Conservation (phyloP, 768 basidiomycete genomes). For the Boletus huronensis region DNA sequence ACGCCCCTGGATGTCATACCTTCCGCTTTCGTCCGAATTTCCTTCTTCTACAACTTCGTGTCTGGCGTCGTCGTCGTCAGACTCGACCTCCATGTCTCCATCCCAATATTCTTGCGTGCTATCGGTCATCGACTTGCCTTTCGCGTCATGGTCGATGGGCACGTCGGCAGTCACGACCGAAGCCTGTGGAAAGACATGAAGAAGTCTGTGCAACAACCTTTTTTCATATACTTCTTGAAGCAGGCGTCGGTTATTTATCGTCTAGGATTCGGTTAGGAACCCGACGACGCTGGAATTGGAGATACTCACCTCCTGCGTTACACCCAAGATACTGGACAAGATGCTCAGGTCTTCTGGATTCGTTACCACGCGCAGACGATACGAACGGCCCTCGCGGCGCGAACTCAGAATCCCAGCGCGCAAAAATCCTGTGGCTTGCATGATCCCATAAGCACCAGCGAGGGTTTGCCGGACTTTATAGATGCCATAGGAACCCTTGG, state of each 20-base stretch:
- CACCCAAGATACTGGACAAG: constrained; percentile 71
- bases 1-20: constrained; percentile 51
- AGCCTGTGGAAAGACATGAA: constrained; percentile 39
- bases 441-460: constrained; percentile 73
- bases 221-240: constrained; percentile 67
- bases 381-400: constrained; percentile 47
- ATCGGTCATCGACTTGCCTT: constrained; percentile 12
- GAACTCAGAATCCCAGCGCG: constrained; percentile 61
- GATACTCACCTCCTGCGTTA: constrained; percentile 72
- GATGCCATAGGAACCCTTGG: constrained; percentile 82
- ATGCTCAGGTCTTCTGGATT: constrained; percentile 72
- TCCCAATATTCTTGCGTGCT: constrained; percentile 40
- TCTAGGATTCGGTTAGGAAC: constrained; percentile 38
- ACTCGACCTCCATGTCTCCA: constrained; percentile 33
- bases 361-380: constrained; percentile 41
- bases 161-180: constrained; percentile 21
- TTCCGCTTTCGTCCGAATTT: constrained; percentile 52
- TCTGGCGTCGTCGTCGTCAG: constrained; percentile 21
- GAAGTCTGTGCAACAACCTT: constrained; percentile 53
- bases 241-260: constrained; percentile 66
- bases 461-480: constrained; percentile 77
- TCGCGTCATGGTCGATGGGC: constrained; percentile 9
- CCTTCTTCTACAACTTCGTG: constrained; percentile 3
- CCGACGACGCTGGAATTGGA: not conserved
- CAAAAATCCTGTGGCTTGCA: constrained; percentile 71